These are phyloP conservation scores for Aureobasidium melanogenum DNA, from an alignment of 2,329 filamentous ascomycete species.

Conservation along the genomic window DNA sequence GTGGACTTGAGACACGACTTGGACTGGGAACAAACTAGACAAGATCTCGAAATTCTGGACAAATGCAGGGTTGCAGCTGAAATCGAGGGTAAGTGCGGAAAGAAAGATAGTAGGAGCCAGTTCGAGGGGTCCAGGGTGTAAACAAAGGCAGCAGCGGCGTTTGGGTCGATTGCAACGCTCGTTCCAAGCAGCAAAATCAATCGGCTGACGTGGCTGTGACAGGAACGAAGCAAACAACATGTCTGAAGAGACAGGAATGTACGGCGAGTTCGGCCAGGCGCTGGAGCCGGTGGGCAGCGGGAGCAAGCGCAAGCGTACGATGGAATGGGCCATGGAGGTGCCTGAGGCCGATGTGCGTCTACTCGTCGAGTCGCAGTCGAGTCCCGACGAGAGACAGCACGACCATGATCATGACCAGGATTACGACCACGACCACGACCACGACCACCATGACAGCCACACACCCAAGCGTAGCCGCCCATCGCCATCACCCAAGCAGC, in stretches of 20 bases:
- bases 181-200: background rate
- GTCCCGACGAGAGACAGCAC: background rate
- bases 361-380: background rate
- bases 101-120: background rate
- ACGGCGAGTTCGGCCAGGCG: slow-evolving; percentile 4
- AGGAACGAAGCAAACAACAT: background rate
- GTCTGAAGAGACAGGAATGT: slow-evolving; percentile 3
- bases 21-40: background rate
- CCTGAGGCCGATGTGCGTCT: slow-evolving; percentile 5
- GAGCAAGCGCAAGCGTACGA: slow-evolving; percentile 7
- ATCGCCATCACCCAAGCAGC: slow-evolving; percentile 14
- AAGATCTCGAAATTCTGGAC: background rate
- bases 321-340: slow-evolving; percentile 9
- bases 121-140: background rate
- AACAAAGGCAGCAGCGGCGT: background rate
- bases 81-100: background rate
- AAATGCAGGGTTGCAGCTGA: background rate
- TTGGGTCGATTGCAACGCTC: slow-evolving; percentile 5
- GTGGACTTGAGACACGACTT: background rate
- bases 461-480: slow-evolving; percentile 14
- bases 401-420: background rate
- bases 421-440: background rate
- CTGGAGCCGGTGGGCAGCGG: background rate
- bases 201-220: background rate
- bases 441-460: background rate